Base-by-base conservation (phyloP, 306 rosid genomes). In the Astragalus glycyphyllos region DNA sequence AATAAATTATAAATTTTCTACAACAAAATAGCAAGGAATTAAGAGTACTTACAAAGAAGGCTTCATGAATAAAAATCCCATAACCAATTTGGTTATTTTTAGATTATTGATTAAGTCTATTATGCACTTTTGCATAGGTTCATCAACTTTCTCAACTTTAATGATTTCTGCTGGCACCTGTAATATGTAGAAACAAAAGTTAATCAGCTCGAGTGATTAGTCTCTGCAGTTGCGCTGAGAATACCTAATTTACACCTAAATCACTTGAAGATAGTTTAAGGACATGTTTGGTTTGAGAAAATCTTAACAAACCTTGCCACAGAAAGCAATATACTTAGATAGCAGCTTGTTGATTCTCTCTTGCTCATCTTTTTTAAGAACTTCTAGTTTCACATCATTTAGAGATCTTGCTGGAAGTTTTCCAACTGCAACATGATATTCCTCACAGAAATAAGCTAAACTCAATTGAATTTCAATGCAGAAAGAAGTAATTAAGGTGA, bases 371-470 rank as follows among this genome's bases (percentile, higher is more conserved):
- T 76, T 84, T 63, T 75, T 82, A 8, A 85, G 44, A 82, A 82
- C 72, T 81, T 81, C 81, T 11, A 92, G 65, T 44, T 82, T 80
- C 80, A 86, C 96, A 20, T 92, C 96, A 49, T 72, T 88, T 42
- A 92, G 84, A 79, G 80, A 86, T 51, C 77, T 90, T 60, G 91
- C 89, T 11, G 91, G 97, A 58, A 92, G 95, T 84, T 88, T 92
- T 9, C 98, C 96, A 83, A 86, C 98, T 90, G 80, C 64, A 83
- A 64, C 45, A 83, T 15, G 68, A 73, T 23, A 23, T 23, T 26
- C 31, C 31, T 29, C 69, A 47, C 32, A 75, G 72, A 76, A 62
- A 15, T 26, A 63, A 78, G 74, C 35, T 11, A 61, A 73, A 38
- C 69, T 70, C 35, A 59, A 41, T 37, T 48, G 67, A 69, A 69